Percentiles rank a stretch among this genome's conserved stretches.
phyloP scores from a whole-genome alignment of 495 filamentous ascomycete species.

The Aspergillus carlsbadensis region DNA sequence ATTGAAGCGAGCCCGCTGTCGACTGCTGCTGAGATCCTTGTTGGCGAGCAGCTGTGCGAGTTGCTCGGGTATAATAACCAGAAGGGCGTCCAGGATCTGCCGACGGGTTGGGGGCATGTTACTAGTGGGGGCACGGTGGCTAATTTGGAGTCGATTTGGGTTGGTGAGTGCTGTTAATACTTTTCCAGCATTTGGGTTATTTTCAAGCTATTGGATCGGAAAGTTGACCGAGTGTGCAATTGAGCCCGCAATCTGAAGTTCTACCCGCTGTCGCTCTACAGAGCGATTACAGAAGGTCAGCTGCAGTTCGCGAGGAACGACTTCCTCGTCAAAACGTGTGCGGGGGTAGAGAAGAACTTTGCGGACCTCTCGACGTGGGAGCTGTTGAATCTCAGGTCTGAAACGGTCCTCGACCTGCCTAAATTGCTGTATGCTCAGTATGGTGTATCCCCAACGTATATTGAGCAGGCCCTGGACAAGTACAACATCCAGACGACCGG shows the following conservation, averaged over 20 bases:
- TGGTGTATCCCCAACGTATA: constrained; percentile 30
- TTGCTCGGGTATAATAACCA: constrained; percentile 43
- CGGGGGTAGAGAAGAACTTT: constrained; percentile 33
- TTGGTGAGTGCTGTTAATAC: too few relatives aligned
- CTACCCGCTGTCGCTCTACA: constrained; percentile 43
- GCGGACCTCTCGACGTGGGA: constrained; percentile 40
- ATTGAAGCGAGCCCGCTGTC: constrained; percentile 45
- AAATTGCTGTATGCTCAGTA: constrained; percentile 35
- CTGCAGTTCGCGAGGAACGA: constrained; percentile 29
- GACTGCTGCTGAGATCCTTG: constrained; percentile 40
- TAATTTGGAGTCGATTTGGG: constrained; percentile 50
- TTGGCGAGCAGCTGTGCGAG: constrained; percentile 46
- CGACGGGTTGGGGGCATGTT: constrained; percentile 40
- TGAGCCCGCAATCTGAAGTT: constrained; percentile 49
- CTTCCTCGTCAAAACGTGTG: constrained; percentile 37
- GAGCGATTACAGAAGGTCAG: constrained; percentile 33
- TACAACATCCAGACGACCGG: constrained; percentile 44
- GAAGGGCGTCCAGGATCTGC: constrained; percentile 3
- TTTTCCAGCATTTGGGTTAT: too few relatives aligned
- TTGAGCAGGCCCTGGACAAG: constrained; percentile 29
- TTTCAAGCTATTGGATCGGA: too few relatives aligned
- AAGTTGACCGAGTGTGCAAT: too few relatives aligned
- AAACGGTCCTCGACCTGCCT: constrained; percentile 39
- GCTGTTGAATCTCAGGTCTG: constrained; percentile 20
- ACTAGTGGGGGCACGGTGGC: constrained; percentile 46